Evolutionary conservation across 176 grass and related monocot species (phyloP).

Genomic region (Areca catechu): DNA sequence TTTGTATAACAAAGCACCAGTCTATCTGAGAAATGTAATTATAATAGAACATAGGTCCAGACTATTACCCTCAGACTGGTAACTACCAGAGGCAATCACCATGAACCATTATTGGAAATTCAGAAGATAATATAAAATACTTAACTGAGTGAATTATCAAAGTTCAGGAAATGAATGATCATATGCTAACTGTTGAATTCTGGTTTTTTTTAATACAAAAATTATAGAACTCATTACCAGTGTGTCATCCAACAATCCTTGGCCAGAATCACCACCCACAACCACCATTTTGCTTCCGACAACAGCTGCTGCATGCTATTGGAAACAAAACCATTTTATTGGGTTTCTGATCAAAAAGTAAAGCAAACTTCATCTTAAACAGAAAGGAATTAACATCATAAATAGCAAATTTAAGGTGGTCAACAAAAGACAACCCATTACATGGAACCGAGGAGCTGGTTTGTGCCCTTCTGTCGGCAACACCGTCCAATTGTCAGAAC

Average conservation of each 20-base stretch:
- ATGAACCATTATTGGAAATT: background rate
- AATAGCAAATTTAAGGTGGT: background rate
- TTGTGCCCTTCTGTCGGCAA: conserved; percentile 67
- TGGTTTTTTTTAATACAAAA: background rate
- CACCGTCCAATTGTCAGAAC: conserved; percentile 68
- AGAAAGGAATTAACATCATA: background rate
- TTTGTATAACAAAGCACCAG: background rate
- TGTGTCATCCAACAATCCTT: conserved; percentile 75
- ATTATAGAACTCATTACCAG: conserved; percentile 30
- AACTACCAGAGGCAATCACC: no score
- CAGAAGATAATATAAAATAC: background rate
- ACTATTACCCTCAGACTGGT: no score
- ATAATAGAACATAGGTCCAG: no score
- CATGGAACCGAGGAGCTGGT: conserved; percentile 73
- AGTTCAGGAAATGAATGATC: no score
- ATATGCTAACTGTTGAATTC: no score
- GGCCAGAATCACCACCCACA: conserved; percentile 71
- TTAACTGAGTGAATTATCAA: no score
- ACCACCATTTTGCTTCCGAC: conserved; percentile 95
- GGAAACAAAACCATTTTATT: conserved; percentile 11
- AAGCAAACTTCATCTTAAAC: background rate
- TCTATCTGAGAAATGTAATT: no score
- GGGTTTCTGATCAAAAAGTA: background rate
- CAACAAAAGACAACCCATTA: conserved; percentile 28
- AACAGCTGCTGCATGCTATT: conserved; percentile 86